phyloP scores from a whole-genome alignment of 2,329 filamentous ascomycete genomes.

The Orbilia ellipsospora region DNA sequence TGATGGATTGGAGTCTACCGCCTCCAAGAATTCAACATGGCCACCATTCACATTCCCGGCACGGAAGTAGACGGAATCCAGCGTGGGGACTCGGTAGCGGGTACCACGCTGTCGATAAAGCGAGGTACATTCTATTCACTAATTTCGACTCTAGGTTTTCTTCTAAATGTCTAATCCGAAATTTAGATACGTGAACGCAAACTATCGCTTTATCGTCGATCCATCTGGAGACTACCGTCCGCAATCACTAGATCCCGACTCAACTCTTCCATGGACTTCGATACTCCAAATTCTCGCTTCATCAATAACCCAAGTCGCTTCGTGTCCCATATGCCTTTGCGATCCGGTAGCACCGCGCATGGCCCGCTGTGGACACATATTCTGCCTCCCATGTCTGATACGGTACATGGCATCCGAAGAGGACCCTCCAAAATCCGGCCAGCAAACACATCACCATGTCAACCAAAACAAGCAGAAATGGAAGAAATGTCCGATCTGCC shows the following conservation, averaged over 20 bases:
- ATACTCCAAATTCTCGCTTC: conserved; percentile 93
- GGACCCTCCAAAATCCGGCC: conserved; percentile 69
- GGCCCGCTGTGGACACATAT: conserved; percentile 97
- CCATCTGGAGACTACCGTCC: conserved; percentile 81
- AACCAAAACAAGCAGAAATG: conserved; percentile 68
- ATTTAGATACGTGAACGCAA: conserved; percentile 86
- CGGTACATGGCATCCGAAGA: conserved; percentile 95
- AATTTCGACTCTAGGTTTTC: conserved; percentile 1
- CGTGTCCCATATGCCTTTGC: conserved; percentile 94
- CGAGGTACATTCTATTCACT: conserved; percentile 68
- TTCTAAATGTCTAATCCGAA: conserved; percentile 27
- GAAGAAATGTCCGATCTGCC: conserved; percentile 97
- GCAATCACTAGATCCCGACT: conserved; percentile 86
- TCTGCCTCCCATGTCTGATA: conserved; percentile 91
- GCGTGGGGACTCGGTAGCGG: conserved; percentile 89
- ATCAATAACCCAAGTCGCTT: conserved; percentile 84
- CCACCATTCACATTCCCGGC: conserved; percentile 66
- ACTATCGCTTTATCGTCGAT: conserved; percentile 95
- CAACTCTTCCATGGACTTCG: conserved; percentile 88
- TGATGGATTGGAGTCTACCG: conserved; percentile 89
- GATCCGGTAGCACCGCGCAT: conserved; percentile 93
- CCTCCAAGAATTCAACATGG: conserved; percentile 75
- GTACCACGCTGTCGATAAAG: conserved; percentile 90
- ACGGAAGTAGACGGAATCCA: conserved; percentile 73
- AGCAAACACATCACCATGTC: conserved; percentile 62